phyloP scores from a whole-genome alignment of 495 filamentous ascomycete species.

The Chaetomium cochliodes region DNA sequence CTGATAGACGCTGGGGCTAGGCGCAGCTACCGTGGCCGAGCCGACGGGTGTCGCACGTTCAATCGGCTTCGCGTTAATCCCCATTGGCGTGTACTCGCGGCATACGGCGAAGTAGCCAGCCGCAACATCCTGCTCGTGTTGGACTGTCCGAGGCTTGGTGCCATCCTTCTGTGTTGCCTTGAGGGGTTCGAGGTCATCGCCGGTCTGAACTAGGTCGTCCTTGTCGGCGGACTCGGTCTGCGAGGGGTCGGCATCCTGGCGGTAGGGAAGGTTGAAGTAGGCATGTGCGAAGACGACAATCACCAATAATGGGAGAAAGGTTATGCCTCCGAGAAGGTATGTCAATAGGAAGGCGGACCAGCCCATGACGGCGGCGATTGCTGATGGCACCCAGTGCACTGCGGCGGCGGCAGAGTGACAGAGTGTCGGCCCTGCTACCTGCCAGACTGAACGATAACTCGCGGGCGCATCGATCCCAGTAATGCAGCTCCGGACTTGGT shows the following conservation, averaged over 20 bases:
- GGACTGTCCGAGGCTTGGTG: slow-evolving; percentile 42
- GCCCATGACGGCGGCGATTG: slow-evolving; percentile 62
- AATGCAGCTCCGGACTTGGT: slow-evolving; percentile 14
- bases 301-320: slow-evolving; percentile 77
- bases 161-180: slow-evolving; percentile 47
- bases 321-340: slow-evolving; percentile 88
- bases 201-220: slow-evolving; percentile 48
- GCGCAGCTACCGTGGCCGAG: slow-evolving; percentile 59
- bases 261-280: slow-evolving; percentile 64
- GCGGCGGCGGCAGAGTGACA: slow-evolving; percentile 8
- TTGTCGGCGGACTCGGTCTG: slow-evolving; percentile 24
- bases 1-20: slow-evolving; percentile 93
- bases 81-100: slow-evolving; percentile 85
- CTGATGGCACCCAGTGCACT: slow-evolving; percentile 6
- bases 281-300: slow-evolving; percentile 63
- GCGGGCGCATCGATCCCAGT: slow-evolving; percentile 32
- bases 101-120: slow-evolving; percentile 94
- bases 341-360: slow-evolving; percentile 67
- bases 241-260: slow-evolving; percentile 35
- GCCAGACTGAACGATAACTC: slow-evolving; percentile 20
- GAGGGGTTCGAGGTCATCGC: slow-evolving; percentile 49
- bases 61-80: slow-evolving; percentile 87
- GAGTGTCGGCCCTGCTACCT: slow-evolving; percentile 33
- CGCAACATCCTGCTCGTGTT: slow-evolving; percentile 76
- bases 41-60: slow-evolving; percentile 82